A percentile compares a stretch with the other conserved stretches of the same genome.
Conservation (phyloP, 345 rosid genomes). For the Excoecaria agallocha region DNA sequence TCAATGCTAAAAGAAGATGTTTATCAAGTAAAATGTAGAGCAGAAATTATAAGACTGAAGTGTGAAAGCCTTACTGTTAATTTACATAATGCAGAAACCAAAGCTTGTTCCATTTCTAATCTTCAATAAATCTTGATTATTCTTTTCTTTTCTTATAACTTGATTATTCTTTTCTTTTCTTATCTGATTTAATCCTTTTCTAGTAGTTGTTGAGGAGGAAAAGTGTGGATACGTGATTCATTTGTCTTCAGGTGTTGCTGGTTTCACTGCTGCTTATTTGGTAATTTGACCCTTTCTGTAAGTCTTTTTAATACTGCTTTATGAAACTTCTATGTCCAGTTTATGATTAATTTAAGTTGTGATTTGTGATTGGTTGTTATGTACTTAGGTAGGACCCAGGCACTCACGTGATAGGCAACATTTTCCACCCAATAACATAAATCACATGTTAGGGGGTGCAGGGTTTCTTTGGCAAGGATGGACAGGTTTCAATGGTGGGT, state of each 20-base stretch:
- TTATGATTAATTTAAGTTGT: neutral
- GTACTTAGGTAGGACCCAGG: slow-evolving; percentile 51
- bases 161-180: too few species aligned
- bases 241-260: slow-evolving; percentile 71
- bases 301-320: neutral
- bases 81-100: too few species aligned
- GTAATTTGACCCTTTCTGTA: slow-evolving; percentile 29
- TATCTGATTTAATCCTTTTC: too few species aligned
- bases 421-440: slow-evolving; percentile 66
- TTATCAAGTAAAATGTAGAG: too few species aligned
- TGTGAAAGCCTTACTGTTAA: too few species aligned
- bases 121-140: too few species aligned
- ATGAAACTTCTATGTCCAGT: neutral
- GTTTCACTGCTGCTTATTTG: slow-evolving; percentile 67
- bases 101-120: too few species aligned
- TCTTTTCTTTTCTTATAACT: too few species aligned
- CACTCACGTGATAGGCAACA: slow-evolving; percentile 53
- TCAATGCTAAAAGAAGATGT: too few species aligned
- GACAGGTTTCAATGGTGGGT: slow-evolving; percentile 69
- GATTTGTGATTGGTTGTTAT: neutral
- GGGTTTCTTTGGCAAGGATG: slow-evolving; percentile 70
- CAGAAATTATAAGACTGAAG: too few species aligned
- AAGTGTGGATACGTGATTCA: slow-evolving; percentile 65
- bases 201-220: too few species aligned
- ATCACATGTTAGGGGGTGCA: slow-evolving; percentile 61